These are phyloP conservation scores for Coix lacrymajobi DNA, from an alignment of 176 grass and related monocot species.

Conservation along the genomic window DNA sequence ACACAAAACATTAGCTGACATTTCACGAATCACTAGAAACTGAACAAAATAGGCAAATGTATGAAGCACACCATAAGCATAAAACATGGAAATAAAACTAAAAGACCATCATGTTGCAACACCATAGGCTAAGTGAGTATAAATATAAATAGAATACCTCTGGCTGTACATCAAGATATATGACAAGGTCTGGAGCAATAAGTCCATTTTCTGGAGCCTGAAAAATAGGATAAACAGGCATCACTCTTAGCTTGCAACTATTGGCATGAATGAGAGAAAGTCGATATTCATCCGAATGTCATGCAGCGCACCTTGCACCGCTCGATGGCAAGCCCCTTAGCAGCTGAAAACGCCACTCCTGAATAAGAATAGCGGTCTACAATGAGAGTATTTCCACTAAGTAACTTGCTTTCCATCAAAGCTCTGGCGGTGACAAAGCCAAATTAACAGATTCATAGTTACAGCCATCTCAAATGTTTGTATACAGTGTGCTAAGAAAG, in stretches of 20 bases:
- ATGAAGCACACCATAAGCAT: neutral
- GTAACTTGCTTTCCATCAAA: conserved; percentile 83
- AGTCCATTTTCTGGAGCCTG: conserved; percentile 85
- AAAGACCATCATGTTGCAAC: neutral
- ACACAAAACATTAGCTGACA: neutral
- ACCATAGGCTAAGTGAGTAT: neutral
- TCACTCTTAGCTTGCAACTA: neutral
- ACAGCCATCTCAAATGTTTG: neutral
- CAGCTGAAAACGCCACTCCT: conserved; percentile 65
- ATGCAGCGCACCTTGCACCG: conserved; percentile 62
- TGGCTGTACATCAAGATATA: conserved; percentile 88
- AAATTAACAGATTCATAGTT: conserved; percentile 4
- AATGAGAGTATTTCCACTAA: conserved; percentile 62
- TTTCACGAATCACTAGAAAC: neutral
- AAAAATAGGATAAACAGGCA: neutral
- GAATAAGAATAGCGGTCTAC: conserved; percentile 73
- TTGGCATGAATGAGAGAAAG: neutral
- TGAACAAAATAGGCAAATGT: neutral
- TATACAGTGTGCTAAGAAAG: neutral
- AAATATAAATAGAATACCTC: conserved; percentile 63
- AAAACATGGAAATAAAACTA: neutral
- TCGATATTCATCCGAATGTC: neutral
- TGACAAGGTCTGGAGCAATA: conserved; percentile 85
- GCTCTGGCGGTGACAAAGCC: conserved; percentile 30
- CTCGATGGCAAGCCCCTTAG: conserved; percentile 60